Conservation (phyloP, 495 filamentous ascomycete species). For the Penicillium taxi region DNA sequence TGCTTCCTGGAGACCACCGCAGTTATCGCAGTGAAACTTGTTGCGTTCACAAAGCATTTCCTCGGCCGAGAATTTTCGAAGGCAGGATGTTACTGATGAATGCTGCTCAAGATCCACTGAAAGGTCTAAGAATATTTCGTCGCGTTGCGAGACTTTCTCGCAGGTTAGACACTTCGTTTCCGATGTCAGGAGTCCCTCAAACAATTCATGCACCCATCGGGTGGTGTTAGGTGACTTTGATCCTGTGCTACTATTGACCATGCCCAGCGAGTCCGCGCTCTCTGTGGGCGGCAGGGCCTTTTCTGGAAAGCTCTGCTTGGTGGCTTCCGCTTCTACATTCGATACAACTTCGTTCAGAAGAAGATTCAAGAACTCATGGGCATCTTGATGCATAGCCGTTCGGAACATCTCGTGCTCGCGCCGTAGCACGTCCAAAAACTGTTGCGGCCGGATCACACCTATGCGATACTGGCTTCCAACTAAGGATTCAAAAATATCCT, state of each 20-base stretch:
- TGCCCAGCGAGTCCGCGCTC: constrained; percentile 33
- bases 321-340: constrained; percentile 79
- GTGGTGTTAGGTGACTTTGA: constrained; percentile 48
- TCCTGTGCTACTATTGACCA: constrained; percentile 38
- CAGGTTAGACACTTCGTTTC: constrained; percentile 96
- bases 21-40: constrained; percentile 97
- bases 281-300: constrained; percentile 29
- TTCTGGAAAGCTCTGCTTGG: constrained; percentile 37
- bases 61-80: constrained; percentile 92
- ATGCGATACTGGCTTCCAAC: constrained; percentile 74
- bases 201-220: constrained; percentile 95
- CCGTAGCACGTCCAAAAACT: constrained; percentile 88
- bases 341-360: constrained; percentile 94
- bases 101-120: constrained; percentile 95
- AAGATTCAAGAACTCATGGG: constrained; percentile 92
- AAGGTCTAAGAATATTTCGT: constrained; percentile 91
- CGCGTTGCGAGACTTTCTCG: constrained; percentile 88
- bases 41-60: constrained; percentile 99
- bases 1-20: constrained; percentile 92
- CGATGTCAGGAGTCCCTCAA: constrained; percentile 88
- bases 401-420: constrained; percentile 97
- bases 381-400: constrained; percentile 94
- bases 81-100: constrained; percentile 90
- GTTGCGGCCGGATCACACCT: constrained; percentile 85
- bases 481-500: constrained; percentile 92